Conservation (phyloP, 805 yeast species). For the Isabelozyma heimii region DNA sequence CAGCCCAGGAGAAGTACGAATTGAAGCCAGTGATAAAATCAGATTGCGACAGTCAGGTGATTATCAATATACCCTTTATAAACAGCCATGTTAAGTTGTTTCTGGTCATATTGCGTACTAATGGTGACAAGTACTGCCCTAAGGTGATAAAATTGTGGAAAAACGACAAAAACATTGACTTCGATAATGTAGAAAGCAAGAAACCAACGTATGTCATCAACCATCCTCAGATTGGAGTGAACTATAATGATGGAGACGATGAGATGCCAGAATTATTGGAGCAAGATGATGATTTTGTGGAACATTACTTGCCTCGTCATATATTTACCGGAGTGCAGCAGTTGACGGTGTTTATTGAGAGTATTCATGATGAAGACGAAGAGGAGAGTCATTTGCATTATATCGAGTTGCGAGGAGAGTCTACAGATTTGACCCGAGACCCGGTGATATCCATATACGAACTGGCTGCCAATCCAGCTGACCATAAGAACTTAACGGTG, state of each 20-base stretch:
- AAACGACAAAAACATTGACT: slow-evolving; percentile 69
- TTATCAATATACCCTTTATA: slow-evolving; percentile 72
- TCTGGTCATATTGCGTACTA: slow-evolving; percentile 68
- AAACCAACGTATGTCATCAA: slow-evolving; percentile 51
- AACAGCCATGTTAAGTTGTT: slow-evolving; percentile 70
- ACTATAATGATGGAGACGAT: slow-evolving; percentile 33
- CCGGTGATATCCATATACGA: slow-evolving; percentile 82
- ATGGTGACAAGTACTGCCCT: slow-evolving; percentile 66
- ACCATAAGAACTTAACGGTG: slow-evolving; percentile 51
- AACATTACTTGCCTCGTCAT: slow-evolving; percentile 77
- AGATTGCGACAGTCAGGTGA: slow-evolving; percentile 80
- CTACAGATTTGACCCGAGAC: slow-evolving; percentile 52
- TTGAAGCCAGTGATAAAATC: slow-evolving; percentile 50
- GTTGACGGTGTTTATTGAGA: slow-evolving; percentile 65
- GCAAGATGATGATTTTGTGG: slow-evolving; percentile 59
- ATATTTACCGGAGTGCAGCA: slow-evolving; percentile 67
- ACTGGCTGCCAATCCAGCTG: slow-evolving; percentile 89
- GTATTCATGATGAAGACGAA: slow-evolving; percentile 53
- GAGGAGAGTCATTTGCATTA: slow-evolving; percentile 59
- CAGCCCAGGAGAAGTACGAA: slow-evolving; percentile 47
- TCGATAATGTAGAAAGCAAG: slow-evolving; percentile 52
- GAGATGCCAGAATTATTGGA: slow-evolving; percentile 29
- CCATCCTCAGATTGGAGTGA: slow-evolving; percentile 64
- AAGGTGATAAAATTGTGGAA: slow-evolving; percentile 66
- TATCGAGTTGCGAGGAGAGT: slow-evolving; percentile 79